Conservation (phyloP, 1,284 basidiomycete species). For the Sanghuangporus sanghuang region DNA sequence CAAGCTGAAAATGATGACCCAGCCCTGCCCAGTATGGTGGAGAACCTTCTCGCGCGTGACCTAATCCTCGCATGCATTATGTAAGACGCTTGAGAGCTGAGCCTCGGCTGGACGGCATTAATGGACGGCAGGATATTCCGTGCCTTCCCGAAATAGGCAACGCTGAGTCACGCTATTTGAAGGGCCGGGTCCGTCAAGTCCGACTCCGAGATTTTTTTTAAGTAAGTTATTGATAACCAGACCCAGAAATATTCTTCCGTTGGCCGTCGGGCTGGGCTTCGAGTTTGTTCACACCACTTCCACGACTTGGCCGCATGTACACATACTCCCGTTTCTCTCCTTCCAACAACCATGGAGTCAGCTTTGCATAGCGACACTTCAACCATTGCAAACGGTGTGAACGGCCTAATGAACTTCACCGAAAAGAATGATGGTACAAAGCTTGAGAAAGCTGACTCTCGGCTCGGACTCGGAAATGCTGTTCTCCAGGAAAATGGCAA, state of each 20-base stretch:
- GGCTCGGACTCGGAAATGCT: background rate
- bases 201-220: background rate
- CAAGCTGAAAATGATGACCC: too few relatives aligned
- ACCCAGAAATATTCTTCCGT: background rate
- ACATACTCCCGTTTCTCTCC: background rate
- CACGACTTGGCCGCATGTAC: background rate
- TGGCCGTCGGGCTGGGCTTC: background rate
- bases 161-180: background rate
- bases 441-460: background rate
- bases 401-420: background rate
- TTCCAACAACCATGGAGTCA: background rate
- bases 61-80: too few relatives aligned
- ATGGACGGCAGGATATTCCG: background rate
- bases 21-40: too few relatives aligned
- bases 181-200: background rate
- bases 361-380: conserved; percentile 2
- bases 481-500: background rate
- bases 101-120: background rate
- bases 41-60: too few relatives aligned
- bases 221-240: background rate
- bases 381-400: conserved; percentile 4
- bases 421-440: background rate
- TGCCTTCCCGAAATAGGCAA: background rate
- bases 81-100: background rate
- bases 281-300: too few relatives aligned